phyloP scores from a whole-genome alignment of 257 asterid species.

The Avicennia marina region DNA sequence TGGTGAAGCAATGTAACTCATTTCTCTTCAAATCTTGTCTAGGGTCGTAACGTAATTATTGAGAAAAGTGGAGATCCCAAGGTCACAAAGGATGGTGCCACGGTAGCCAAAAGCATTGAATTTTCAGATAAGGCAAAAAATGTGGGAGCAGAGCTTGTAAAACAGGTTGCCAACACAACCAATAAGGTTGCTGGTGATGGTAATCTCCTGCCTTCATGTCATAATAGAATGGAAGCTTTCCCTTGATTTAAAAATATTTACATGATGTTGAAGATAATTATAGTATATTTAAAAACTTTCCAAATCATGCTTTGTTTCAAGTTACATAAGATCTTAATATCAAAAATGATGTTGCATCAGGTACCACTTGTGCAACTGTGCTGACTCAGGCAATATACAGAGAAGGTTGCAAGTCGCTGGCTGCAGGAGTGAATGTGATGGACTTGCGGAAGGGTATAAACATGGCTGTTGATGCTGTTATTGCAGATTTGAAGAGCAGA shows the following conservation, averaged over 20 bases:
- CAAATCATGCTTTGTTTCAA: not conserved
- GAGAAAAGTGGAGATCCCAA: conserved; percentile 54
- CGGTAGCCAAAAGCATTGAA: conserved; percentile 84
- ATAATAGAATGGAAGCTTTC: conserved; percentile 2
- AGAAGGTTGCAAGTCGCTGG: conserved; percentile 88
- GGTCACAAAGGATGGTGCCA: conserved; percentile 90
- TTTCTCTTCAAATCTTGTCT: conserved; percentile 21
- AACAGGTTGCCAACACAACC: conserved; percentile 88
- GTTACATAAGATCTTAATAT: conserved; percentile 18
- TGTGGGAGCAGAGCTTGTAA: conserved; percentile 85
- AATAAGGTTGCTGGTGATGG: conserved; percentile 91
- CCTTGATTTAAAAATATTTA: not conserved
- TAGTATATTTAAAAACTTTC: conserved; percentile 1
- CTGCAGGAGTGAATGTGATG: conserved; percentile 86
- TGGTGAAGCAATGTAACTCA: conserved; percentile 3
- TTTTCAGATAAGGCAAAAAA: conserved; percentile 68
- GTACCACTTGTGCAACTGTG: conserved; percentile 95
- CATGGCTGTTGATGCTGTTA: conserved; percentile 76
- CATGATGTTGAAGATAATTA: not conserved
- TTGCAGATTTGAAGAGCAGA: conserved; percentile 73
- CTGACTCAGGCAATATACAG: conserved; percentile 80
- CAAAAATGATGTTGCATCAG: conserved; percentile 36
- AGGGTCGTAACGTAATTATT: conserved; percentile 83
- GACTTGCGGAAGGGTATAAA: conserved; percentile 85
- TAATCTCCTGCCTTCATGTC: conserved; percentile 33